phyloP scores from a whole-genome alignment of 352 stramenopile genomes.

The Blastocystis sp. region DNA sequence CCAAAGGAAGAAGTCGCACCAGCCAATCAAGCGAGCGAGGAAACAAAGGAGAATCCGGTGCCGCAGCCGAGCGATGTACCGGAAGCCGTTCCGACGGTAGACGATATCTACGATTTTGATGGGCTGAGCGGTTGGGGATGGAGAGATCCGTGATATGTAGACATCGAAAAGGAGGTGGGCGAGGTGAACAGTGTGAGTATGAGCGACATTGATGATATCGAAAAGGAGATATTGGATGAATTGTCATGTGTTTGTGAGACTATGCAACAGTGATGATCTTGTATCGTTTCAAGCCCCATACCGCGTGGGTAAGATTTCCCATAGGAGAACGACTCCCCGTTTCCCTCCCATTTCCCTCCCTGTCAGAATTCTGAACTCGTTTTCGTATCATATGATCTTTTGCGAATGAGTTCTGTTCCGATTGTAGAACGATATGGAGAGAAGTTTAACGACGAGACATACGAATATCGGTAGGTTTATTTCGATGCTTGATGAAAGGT shows the following conservation, averaged over 20 bases:
- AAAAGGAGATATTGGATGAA: constrained; percentile 28
- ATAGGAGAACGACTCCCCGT: no score
- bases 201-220: constrained; percentile 21
- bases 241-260: no score
- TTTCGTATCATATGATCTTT: no score
- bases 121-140: not conserved
- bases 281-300: no score
- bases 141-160: not conserved
- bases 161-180: constrained; percentile 44
- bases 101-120: constrained; percentile 52
- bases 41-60: not conserved
- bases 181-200: constrained; percentile 15
- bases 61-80: not conserved
- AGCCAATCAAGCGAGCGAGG: not conserved
- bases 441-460: not conserved
- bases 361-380: no score
- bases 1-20: no score
- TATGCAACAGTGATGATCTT: no score
- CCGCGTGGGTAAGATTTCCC: no score
- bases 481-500: not conserved
- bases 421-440: constrained; percentile 31
- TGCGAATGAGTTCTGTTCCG: no score
- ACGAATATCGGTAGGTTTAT: not conserved
- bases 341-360: no score
- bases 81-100: constrained; percentile 17